Base-by-base conservation (phyloP, 2,329 filamentous ascomycete species). In the Cladosporium sp. region DNA sequence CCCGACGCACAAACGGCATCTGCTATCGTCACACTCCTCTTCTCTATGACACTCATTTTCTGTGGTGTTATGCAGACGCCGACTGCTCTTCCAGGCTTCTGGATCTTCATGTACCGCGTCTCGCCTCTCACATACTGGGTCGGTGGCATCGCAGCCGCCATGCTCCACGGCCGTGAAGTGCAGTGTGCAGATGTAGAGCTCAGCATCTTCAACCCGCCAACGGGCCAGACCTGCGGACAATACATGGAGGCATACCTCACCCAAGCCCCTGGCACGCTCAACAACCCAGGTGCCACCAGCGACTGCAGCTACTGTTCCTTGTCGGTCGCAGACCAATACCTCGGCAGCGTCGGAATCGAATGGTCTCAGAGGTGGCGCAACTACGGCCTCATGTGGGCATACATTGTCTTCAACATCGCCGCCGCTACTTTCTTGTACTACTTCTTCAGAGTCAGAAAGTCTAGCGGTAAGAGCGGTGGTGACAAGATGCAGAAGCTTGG, bases 51-150 rank as follows among this genome's bases (percentile, higher is more conserved):
- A 4, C 75, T 84, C 2, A 79, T 81, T 70, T 79, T 83, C 71
- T 78, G 81, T 70, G 82, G 88, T 74, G 89, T 92, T 3, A 78
- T 92, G 64, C 86, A 89, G 67, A 77, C 83, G 0, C 85, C 88
- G 0, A 6, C 67, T 73, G 3, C 83, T 0, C 81, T 92, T 1
- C 90, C 90, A 0, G 83, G 86, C 0, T 92, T 92, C 80, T 93
- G 90, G 90, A 87, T 87, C 68, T 92, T 91, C 79, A 92, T 92
- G 90, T 90, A 92, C 76, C 84, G 86, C 30, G 81, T 87, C 12
- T 87, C 84, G 0, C 88, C 88, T 0, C 88, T 91, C 67, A 90
- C 87, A 0, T 92, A 91, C 76, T 87, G 83, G 82, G 73, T 82
- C 24, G 73, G 68, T 21, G 79, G 78, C 11, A 77, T 82, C 44